phyloP scores from a whole-genome alignment of 169 alveolate genomes.

The Eimeria maxima region DNA sequence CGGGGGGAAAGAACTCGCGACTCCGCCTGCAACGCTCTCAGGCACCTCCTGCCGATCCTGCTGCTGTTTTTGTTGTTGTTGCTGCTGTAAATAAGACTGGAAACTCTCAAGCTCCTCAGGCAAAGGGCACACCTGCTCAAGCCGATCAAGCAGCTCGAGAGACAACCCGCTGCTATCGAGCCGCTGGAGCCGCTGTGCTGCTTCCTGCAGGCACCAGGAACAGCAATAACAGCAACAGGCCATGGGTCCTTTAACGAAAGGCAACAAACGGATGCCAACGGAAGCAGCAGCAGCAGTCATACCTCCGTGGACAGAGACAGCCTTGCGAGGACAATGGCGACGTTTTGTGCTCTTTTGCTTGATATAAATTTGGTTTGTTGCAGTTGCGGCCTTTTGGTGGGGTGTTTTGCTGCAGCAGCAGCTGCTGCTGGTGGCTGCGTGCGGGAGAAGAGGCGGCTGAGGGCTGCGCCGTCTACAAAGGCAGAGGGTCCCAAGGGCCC shows the following conservation, averaged over 20 bases:
- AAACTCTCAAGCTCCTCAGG: conserved; percentile 76
- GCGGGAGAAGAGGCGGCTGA: conserved; percentile 41
- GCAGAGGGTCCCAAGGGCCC: conserved; percentile 49
- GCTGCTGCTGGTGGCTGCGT: conserved; percentile 43
- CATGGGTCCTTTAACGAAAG: too few species aligned
- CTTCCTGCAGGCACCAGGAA: conserved; percentile 52
- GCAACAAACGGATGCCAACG: neutral
- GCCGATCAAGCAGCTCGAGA: conserved; percentile 82
- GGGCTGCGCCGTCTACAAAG: conserved; percentile 29
- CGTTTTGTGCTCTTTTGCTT: conserved; percentile 86
- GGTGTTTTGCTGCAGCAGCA: neutral
- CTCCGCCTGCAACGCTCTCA: neutral
- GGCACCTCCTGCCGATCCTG: neutral
- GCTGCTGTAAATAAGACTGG: conserved; percentile 6
- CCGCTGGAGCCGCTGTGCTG: conserved; percentile 79
- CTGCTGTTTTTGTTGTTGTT: conserved; percentile 39
- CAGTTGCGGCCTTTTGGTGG: conserved; percentile 31
- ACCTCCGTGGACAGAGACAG: conserved; percentile 83
- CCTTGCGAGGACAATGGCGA: conserved; percentile 85
- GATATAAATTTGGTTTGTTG: conserved; percentile 42
- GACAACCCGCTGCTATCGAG: conserved; percentile 83
- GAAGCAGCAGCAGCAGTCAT: neutral
- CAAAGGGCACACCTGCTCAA: conserved; percentile 85
- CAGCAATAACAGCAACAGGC: conserved; percentile 42
- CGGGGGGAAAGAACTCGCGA: too few species aligned